Evolutionary conservation across 176 grass and related monocot genomes (phyloP).

Genomic region (Musa itinerans): DNA sequence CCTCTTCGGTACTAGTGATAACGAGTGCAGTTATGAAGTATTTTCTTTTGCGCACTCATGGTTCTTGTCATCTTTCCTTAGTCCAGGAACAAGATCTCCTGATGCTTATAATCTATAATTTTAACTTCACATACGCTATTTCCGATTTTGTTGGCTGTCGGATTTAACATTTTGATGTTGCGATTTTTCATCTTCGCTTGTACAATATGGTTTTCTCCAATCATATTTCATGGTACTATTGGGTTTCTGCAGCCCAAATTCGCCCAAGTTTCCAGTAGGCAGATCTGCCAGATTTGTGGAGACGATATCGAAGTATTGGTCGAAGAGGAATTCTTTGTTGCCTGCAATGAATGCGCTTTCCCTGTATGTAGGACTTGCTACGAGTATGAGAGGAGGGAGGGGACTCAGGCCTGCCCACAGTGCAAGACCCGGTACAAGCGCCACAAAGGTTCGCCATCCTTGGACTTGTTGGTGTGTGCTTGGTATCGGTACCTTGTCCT

Average conservation of each 20-base stretch:
- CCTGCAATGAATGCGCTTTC: conserved; percentile 45
- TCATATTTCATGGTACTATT: background rate
- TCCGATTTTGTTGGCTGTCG: background rate
- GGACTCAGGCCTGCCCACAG: conserved; percentile 40
- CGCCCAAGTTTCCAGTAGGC: conserved; percentile 8
- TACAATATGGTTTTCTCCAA: background rate
- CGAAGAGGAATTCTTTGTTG: conserved; percentile 33
- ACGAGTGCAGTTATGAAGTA: background rate
- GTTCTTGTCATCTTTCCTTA: background rate
- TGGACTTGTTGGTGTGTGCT: background rate
- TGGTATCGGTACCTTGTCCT: background rate
- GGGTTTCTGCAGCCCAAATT: conserved; percentile 22
- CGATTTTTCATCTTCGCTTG: background rate
- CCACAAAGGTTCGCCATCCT: conserved; percentile 29
- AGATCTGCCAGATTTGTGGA: conserved; percentile 38
- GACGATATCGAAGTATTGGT: conserved; percentile 26
- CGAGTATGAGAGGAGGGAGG: conserved; percentile 43
- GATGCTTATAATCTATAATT: background rate
- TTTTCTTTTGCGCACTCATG: background rate
- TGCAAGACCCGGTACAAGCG: conserved; percentile 49
- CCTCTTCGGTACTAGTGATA: background rate
- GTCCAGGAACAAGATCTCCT: background rate
- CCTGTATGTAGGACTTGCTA: conserved; percentile 41
- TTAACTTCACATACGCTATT: background rate
- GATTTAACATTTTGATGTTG: no score